Evolutionary conservation across 768 basidiomycete genomes (phyloP).

Genomic region (Rhizopogon vesiculosus): DNA sequence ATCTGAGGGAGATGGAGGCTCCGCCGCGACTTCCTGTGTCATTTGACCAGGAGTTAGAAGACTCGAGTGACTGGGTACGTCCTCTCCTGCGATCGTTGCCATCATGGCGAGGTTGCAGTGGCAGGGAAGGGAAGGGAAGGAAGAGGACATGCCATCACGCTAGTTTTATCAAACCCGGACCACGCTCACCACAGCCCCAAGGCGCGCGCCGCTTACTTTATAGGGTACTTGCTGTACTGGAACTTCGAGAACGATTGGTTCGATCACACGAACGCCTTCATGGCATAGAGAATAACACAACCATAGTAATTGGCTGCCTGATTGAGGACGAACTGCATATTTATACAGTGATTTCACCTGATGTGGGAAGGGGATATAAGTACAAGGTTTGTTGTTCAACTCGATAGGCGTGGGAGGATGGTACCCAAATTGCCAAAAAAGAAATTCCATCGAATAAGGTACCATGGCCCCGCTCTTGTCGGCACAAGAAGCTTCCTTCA

Average conservation of each 20-base stretch:
- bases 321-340: neutral
- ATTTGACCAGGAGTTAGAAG: neutral
- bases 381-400: neutral
- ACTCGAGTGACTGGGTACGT: neutral
- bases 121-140: no score
- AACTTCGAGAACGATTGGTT: neutral
- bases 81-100: neutral
- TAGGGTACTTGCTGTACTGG: neutral
- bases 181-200: no score
- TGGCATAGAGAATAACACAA: neutral
- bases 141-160: no score
- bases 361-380: neutral
- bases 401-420: neutral
- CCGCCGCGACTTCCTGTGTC: neutral
- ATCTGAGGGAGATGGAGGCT: slow-evolving; percentile 1
- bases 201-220: no score
- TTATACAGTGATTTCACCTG: neutral
- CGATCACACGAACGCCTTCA: neutral
- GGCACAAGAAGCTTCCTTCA: no score
- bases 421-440: neutral
- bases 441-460: no score
- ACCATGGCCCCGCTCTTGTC: no score
- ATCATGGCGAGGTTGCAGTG: no score
- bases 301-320: neutral
- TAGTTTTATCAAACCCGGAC: no score